phyloP scores from a whole-genome alignment of 345 rosid genomes.

The Physaria fendleri region DNA sequence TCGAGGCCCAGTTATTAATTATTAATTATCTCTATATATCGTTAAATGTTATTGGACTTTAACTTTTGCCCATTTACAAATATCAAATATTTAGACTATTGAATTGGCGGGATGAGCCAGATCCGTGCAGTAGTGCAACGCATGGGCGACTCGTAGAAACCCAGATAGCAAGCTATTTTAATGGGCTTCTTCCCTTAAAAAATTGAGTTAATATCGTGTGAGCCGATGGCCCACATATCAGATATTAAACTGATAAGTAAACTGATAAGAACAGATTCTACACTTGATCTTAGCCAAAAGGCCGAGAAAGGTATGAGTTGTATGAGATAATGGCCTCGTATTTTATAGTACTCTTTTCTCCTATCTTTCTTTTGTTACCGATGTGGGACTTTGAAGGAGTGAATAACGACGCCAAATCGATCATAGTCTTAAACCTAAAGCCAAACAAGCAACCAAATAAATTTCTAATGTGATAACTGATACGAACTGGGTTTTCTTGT shows the following conservation, averaged over 20 bases:
- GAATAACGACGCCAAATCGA: background rate
- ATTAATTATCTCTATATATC: no score
- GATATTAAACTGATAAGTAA: conserved; percentile 14
- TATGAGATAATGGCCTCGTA: no score
- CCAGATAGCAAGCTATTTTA: conserved; percentile 21
- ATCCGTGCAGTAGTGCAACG: conserved; percentile 23
- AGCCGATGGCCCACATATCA: conserved; percentile 1
- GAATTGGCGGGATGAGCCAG: conserved; percentile 5
- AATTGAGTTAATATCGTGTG: conserved; percentile 12
- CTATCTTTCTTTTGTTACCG: no score
- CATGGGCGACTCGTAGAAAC: background rate
- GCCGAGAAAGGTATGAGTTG: conserved; percentile 52
- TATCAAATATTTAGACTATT: no score
- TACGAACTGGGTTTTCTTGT: background rate
- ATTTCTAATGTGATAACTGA: background rate
- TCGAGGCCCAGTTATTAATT: no score
- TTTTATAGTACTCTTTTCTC: no score
- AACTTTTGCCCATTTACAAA: no score
- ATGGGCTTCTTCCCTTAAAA: conserved; percentile 9
- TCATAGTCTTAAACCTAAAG: background rate
- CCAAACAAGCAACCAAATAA: conserved; percentile 14
- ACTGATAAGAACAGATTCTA: conserved; percentile 16
- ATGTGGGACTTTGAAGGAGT: no score
- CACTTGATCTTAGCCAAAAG: conserved; percentile 72
- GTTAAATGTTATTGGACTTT: no score